A percentile compares a stretch with the other conserved stretches of the same genome.
These are phyloP conservation scores for Pyrrhoderma lamaoense DNA, from an alignment of 1,284 basidiomycete species.

Conservation along the genomic window DNA sequence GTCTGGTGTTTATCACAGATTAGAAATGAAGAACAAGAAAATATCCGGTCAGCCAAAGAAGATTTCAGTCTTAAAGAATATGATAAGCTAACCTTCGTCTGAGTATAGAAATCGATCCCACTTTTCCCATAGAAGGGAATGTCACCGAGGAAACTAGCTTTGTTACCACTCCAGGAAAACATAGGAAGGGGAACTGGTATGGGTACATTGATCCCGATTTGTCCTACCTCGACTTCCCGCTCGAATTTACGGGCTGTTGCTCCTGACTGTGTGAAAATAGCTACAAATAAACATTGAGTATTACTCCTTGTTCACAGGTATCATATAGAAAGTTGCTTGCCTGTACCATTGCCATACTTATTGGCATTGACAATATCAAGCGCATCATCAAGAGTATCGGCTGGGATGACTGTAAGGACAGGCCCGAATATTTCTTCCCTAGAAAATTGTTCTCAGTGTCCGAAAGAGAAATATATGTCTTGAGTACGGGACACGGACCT, in stretches of 20 bases:
- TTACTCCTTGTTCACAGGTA: neutral
- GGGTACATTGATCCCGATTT: conserved; percentile 91
- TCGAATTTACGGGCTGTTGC: conserved; percentile 94
- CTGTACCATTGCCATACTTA: conserved; percentile 87
- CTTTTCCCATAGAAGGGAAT: conserved; percentile 87
- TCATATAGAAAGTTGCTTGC: neutral
- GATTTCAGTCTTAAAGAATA: neutral
- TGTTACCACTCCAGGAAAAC: conserved; percentile 92
- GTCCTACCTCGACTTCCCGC: conserved; percentile 82
- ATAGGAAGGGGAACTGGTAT: conserved; percentile 88
- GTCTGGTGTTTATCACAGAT: no score
- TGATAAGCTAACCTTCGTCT: conserved; percentile 57
- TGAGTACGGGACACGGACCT: conserved; percentile 41
- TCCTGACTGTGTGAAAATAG: conserved; percentile 96
- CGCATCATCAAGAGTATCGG: conserved; percentile 87
- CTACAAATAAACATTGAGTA: conserved; percentile 25
- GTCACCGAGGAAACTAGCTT: conserved; percentile 84
- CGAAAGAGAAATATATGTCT: neutral
- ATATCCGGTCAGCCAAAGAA: neutral
- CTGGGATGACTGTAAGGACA: conserved; percentile 74
- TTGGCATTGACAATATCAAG: conserved; percentile 87
- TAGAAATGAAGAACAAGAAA: no score
- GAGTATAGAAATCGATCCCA: conserved; percentile 87
- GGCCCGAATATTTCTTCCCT: conserved; percentile 97
- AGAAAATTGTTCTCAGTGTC: conserved; percentile 13